phyloP scores from a whole-genome alignment of 257 asterid genomes.

The Gardenia jasminoides region DNA sequence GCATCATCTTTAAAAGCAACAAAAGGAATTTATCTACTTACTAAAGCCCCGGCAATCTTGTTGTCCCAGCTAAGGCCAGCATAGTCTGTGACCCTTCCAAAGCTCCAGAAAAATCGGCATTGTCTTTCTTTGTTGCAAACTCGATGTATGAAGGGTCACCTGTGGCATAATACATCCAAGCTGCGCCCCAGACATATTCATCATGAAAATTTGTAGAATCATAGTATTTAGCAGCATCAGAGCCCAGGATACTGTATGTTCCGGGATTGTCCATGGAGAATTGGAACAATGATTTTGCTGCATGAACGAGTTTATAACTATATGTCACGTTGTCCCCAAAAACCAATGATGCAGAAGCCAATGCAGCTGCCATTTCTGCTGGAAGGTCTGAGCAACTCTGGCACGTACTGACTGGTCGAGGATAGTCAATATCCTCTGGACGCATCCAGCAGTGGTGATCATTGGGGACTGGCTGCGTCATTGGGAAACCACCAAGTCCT shows the following conservation, averaged over 20 bases:
- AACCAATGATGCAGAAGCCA: conserved; percentile 97
- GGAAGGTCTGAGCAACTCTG: conserved; percentile 84
- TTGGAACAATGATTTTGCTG: conserved; percentile 79
- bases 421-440: conserved; percentile 88
- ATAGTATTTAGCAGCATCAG: conserved; percentile 65
- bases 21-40: conserved; percentile 28
- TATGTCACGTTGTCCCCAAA: conserved; percentile 86
- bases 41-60: conserved; percentile 94
- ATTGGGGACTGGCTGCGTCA: conserved; percentile 48
- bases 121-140: conserved; percentile 76
- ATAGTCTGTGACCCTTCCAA: conserved; percentile 86
- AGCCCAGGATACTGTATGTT: conserved; percentile 57
- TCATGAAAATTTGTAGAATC: conserved; percentile 81
- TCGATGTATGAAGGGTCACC: conserved; percentile 80
- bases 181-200: conserved; percentile 88
- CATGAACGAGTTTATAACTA: conserved; percentile 89
- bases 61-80: conserved; percentile 94
- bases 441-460: conserved; percentile 97
- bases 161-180: conserved; percentile 96
- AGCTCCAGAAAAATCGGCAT: conserved; percentile 56
- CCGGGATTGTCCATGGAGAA: conserved; percentile 90
- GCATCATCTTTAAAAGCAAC: neutral
- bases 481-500: conserved; percentile 73
- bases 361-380: conserved; percentile 95
- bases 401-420: conserved; percentile 62